These are phyloP conservation scores for Cardamine resedifolia DNA, from an alignment of 345 rosid species.

Conservation along the genomic window DNA sequence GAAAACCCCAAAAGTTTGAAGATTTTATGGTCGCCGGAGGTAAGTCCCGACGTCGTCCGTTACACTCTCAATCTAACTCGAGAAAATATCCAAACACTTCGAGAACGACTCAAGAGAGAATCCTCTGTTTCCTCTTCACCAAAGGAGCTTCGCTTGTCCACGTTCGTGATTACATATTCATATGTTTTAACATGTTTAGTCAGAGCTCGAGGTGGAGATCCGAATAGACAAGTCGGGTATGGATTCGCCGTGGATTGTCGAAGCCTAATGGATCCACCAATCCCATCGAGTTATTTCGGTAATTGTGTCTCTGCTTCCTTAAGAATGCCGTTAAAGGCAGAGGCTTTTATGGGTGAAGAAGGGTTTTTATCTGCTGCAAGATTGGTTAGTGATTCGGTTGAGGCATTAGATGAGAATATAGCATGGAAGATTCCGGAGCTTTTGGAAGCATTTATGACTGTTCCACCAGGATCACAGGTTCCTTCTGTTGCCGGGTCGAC, in stretches of 20 bases:
- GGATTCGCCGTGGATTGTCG: conserved; percentile 36
- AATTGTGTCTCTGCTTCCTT: conserved; percentile 23
- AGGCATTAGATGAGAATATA: conserved; percentile 10
- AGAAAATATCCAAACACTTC: not conserved
- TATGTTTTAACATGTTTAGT: conserved; percentile 25
- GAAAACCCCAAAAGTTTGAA: conserved; percentile 15
- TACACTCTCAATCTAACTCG: conserved; percentile 2
- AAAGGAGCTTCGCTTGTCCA: conserved; percentile 29
- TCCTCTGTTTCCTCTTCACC: not conserved
- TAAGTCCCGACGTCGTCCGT: not conserved
- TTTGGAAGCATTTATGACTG: not conserved
- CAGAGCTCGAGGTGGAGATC: conserved; percentile 34
- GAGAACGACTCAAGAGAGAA: conserved; percentile 5
- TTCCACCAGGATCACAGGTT: not conserved
- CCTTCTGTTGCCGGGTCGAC: conserved; percentile 23
- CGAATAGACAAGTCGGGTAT: not conserved
- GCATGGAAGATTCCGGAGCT: conserved; percentile 7
- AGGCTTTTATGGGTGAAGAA: not conserved
- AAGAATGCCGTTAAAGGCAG: not conserved
- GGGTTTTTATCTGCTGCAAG: not conserved
- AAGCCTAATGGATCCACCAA: conserved; percentile 35
- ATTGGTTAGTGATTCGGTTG: conserved; percentile 22
- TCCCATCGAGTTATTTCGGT: conserved; percentile 39
- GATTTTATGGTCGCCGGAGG: not conserved
- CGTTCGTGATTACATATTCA: conserved; percentile 38